Percentiles rank a stretch among this genome's conserved stretches.
Conservation (phyloP, 495 filamentous ascomycete genomes). For the Penicillium herquei region DNA sequence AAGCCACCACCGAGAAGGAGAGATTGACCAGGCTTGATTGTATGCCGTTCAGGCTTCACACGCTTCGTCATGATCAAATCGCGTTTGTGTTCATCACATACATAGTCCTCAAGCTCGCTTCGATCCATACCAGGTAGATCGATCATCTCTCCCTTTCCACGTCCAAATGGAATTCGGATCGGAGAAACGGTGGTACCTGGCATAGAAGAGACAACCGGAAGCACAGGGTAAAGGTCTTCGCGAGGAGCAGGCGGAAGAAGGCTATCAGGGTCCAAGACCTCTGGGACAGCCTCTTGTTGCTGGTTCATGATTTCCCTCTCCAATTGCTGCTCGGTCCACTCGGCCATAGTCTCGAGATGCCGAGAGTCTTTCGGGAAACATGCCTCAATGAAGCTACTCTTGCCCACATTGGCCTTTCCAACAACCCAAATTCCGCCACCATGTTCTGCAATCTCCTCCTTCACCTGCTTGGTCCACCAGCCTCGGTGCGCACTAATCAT, state of each 20-base stretch:
- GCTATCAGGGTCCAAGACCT: conserved; percentile 24
- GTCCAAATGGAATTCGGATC: conserved; percentile 84
- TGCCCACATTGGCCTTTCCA: conserved; percentile 96
- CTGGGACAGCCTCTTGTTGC: conserved; percentile 4
- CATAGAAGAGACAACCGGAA: conserved; percentile 80
- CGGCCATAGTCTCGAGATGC: conserved; percentile 38
- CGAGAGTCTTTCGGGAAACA: conserved; percentile 81
- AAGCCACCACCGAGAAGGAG: conserved; percentile 82
- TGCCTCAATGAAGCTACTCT: conserved; percentile 82
- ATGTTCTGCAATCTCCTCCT: conserved; percentile 75
- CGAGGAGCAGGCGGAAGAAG: conserved; percentile 73
- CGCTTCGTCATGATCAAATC: conserved; percentile 75
- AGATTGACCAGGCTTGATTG: conserved; percentile 75
- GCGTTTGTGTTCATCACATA: conserved; percentile 59
- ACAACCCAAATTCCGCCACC: conserved; percentile 95
- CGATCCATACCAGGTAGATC: conserved; percentile 87
- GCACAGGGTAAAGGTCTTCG: conserved; percentile 70
- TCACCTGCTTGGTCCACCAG: conserved; percentile 87
- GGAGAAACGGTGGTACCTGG: conserved; percentile 94
- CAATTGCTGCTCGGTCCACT: conserved; percentile 31
- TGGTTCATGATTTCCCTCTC: conserved; percentile 18
- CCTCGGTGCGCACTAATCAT: conserved; percentile 78
- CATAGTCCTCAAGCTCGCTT: conserved; percentile 63
- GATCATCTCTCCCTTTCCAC: conserved; percentile 84
- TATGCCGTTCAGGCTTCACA: conserved; percentile 62